These are phyloP conservation scores for Chaetomidium leptoderma DNA, from an alignment of 495 filamentous ascomycete genomes.

Conservation along the genomic window DNA sequence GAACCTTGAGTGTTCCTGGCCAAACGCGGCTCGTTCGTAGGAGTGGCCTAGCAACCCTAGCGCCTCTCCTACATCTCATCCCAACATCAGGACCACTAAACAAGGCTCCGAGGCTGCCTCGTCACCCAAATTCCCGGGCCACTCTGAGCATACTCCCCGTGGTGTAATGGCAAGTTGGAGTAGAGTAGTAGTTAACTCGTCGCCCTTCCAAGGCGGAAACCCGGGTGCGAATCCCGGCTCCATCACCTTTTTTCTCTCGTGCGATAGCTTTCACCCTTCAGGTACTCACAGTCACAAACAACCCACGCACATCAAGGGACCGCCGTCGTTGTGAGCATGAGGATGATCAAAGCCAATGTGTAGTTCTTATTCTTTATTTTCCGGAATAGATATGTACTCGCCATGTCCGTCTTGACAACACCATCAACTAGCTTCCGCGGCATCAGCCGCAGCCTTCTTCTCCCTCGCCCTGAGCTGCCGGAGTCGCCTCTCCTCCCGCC, in stretches of 20 bases:
- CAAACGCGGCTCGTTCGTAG: too few species aligned
- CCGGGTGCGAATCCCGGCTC: constrained; percentile 29
- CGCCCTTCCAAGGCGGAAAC: constrained; percentile 30
- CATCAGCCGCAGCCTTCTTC: constrained; percentile 13
- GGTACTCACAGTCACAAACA: too few species aligned
- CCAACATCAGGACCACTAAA: too few species aligned
- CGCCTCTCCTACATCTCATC: too few species aligned
- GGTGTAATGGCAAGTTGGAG: constrained; percentile 18
- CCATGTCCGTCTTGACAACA: neutral
- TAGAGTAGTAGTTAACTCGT: constrained; percentile 33
- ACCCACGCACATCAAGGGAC: too few species aligned
- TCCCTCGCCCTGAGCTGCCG: constrained; percentile 27
- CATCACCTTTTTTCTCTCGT: constrained; percentile 12
- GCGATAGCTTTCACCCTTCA: neutral
- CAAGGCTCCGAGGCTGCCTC: neutral
- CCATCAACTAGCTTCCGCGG: neutral
- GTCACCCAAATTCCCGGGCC: neutral
- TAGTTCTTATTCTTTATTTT: neutral
- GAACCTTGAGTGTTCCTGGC: too few species aligned
- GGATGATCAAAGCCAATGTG: neutral
- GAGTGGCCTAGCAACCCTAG: too few species aligned
- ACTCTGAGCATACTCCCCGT: neutral
- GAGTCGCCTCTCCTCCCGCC: constrained; percentile 39
- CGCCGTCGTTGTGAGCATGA: too few species aligned
- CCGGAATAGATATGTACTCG: neutral